Base-by-base conservation (phyloP, 768 basidiomycete genomes). In the Lactarius sanguifluus region DNA sequence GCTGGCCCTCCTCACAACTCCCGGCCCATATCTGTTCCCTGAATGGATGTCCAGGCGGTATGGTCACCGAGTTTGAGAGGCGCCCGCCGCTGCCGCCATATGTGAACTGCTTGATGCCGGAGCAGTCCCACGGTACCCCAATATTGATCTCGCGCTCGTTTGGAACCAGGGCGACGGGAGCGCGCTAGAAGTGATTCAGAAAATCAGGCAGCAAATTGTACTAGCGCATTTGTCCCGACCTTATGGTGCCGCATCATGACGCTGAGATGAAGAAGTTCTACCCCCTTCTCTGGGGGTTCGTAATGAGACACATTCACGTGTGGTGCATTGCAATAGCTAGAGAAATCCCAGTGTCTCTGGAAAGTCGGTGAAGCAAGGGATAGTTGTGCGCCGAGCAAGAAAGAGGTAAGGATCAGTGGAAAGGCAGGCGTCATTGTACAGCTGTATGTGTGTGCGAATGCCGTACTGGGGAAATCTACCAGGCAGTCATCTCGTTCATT, bases 301-400 rank as follows among this genome's bases (percentile, higher is more conserved):
- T 83, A 18, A 77, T 76, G 59, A 55, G 71, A 71, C 3, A 72
- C 69, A 62, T 78, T 80, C 64, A 81, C 79, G 59, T 80, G 82
- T 0, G 81, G 80, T 0, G 82, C 82, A 57, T 83, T 83, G 72
- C 82, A 83, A 65, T 83, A 83, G 59, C 81, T 81, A 74, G 81
- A 82, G 13, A 79, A 81, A 73, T 81, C 77, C 81, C 80, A 81
- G 0, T 80, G 77, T 10, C 75, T 67, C 59, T 68, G 25, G 1
- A 64, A 61, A 16, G 81, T 28, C 6, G 45, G 23, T 28, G 40
- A n/a, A 43, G 64, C 34, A n/a, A 65, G 30, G 28, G 23, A 30
- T 34, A 50, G 40, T 13, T n/a, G 64, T 12, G 23, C 38, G 3
- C 58, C 20, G 28, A 65, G 32, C 6, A 65, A 30, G 25, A 64